Percentiles rank a stretch among this genome's conserved stretches.
phyloP scores from a whole-genome alignment of 2,329 filamentous ascomycete genomes.

The Calonectria pauciramosa region DNA sequence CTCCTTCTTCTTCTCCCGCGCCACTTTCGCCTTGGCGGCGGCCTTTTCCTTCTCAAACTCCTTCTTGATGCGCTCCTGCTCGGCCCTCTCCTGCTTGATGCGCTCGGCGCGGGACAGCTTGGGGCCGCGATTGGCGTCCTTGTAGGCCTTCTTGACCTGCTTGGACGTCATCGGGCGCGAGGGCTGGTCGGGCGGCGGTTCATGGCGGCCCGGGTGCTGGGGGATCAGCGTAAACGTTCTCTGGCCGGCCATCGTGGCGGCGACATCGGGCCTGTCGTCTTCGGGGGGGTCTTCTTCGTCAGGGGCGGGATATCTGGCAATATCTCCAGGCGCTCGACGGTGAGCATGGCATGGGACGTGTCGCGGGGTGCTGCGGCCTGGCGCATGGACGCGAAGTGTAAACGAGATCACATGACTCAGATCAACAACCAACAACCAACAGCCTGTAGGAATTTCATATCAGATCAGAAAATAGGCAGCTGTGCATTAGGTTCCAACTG shows the following conservation, averaged over 20 bases:
- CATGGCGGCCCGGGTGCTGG: constrained; percentile 41
- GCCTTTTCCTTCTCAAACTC: constrained; percentile 65
- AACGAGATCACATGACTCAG: constrained; percentile 44
- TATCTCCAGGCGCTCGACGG: constrained; percentile 1
- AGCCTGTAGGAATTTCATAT: background rate
- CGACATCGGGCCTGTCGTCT: constrained; percentile 33
- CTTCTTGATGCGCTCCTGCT: constrained; percentile 68
- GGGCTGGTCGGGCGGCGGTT: constrained; percentile 36
- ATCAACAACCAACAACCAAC: constrained; percentile 22
- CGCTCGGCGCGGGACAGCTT: constrained; percentile 58
- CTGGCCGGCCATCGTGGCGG: constrained; percentile 52
- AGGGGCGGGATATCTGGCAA: background rate
- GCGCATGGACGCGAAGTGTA: constrained; percentile 39
- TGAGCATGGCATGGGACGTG: background rate
- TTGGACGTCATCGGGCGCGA: constrained; percentile 58
- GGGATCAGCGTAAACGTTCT: constrained; percentile 62
- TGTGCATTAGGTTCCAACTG: background rate
- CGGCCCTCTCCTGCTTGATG: constrained; percentile 56
- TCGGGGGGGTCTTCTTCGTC: background rate
- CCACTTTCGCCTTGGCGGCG: constrained; percentile 61
- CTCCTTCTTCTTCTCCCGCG: constrained; percentile 68
- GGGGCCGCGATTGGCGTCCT: constrained; percentile 50
- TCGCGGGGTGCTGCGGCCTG: constrained; percentile 27
- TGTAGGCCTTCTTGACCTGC: constrained; percentile 56
- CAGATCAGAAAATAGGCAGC: background rate